Evolutionary conservation across 352 stramenopile genomes (phyloP), one percentile per base, ranked within the genome.

Genomic region (Phytopythium litorale): DNA sequence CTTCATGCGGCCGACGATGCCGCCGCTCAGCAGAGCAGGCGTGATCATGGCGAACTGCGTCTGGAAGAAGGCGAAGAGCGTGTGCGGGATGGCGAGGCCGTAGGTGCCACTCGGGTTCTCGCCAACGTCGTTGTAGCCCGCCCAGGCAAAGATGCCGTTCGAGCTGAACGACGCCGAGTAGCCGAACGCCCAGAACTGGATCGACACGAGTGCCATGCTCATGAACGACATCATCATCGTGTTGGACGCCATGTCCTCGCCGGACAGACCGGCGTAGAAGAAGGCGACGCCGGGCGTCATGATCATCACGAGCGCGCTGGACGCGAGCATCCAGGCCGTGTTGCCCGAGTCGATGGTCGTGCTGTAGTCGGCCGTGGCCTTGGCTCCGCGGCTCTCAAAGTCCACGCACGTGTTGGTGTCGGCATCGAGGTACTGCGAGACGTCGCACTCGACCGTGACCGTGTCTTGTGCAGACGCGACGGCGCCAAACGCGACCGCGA

Each of bases 51-150:
- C 74, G 62, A 81, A 81, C 51, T 67, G 69, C 18, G 63, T 64
- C 57, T 96, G 87, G 68, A 89, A 96, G 62, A 93, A 73, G 33
- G 82, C 81, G 64, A 87, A 92, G 32, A 92, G 53, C 21, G 80
- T 72, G 56, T 89, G 75, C 9, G 87, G 87, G 62, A 93, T 89
- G 23, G 52, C 76, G n/a, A n/a, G n/a, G 43, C 62, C 65, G 62
- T 73, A 70, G 18, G 60, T 49, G 42, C 66, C 51, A 49, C 42
- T 53, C 35, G 56, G 55, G 21, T 19, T 19, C 42, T 64, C 43
- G 21, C 38, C 58, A 1, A 70, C 66, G 60, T 65, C n/a, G 38
- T 64, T 21, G 42, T 73, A 64, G 23, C 56, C 59, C 4, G 51
- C 59, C 48, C 61, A 73, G 16, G 1, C 25, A 23, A 65, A 65